These are phyloP conservation scores for Emergomyces pasteurianus DNA, from an alignment of 2,329 filamentous ascomycete genomes.

Conservation along the genomic window DNA sequence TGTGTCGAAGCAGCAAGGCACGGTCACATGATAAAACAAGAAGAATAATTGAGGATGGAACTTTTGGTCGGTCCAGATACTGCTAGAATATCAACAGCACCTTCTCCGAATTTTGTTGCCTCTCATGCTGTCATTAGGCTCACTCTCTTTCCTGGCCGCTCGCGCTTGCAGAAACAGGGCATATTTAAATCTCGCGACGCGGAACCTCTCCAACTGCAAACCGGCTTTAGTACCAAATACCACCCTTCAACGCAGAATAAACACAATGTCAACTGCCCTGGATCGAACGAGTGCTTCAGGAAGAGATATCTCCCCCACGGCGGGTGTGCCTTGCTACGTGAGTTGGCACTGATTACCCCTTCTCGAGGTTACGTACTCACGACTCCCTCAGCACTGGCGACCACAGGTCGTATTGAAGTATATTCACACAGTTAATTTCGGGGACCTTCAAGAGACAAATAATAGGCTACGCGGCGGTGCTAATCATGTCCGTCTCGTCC, in stretches of 20 bases:
- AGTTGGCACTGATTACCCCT: slow-evolving; percentile 2
- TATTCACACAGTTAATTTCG: slow-evolving; percentile 4
- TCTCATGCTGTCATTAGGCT: slow-evolving; percentile 7
- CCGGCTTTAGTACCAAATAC: slow-evolving; percentile 2
- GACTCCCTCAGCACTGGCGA: background rate
- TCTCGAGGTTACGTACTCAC: slow-evolving; percentile 3
- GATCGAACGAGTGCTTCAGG: slow-evolving; percentile 9
- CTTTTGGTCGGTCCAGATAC: too few species aligned
- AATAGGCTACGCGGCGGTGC: slow-evolving; percentile 8
- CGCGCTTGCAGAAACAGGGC: slow-evolving; percentile 5
- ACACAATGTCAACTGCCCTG: slow-evolving; percentile 8
- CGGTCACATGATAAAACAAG: too few species aligned
- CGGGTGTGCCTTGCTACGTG: slow-evolving; percentile 3
- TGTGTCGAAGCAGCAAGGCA: too few species aligned
- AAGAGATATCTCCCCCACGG: slow-evolving; percentile 7
- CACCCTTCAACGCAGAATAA: slow-evolving; percentile 9
- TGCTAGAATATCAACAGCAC: slow-evolving; percentile 1
- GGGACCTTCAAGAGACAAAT: slow-evolving; percentile 8
- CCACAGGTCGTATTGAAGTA: slow-evolving; percentile 6
- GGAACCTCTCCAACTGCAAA: slow-evolving; percentile 3
- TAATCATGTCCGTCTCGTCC: slow-evolving; percentile 24
- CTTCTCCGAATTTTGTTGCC: slow-evolving; percentile 4
- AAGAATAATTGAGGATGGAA: too few species aligned
- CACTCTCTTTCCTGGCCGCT: slow-evolving; percentile 3
- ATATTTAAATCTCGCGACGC: slow-evolving; percentile 4